phyloP scores from a whole-genome alignment of 2,329 filamentous ascomycete genomes.

The Ophiostoma himal-ulmi region DNA sequence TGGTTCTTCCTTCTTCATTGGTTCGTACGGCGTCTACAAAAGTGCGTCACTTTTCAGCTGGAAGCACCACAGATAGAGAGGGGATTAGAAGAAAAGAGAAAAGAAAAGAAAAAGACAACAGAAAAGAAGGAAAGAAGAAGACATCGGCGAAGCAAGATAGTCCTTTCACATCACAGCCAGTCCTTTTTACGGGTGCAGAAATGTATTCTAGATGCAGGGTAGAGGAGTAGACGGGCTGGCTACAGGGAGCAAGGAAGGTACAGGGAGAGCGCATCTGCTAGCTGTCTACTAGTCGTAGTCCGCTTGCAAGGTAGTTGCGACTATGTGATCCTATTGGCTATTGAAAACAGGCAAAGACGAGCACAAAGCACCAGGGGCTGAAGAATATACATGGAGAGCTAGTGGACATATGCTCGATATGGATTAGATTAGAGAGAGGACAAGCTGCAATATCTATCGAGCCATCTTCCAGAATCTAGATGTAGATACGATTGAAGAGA shows the following conservation, averaged over 20 bases:
- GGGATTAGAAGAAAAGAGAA: neutral
- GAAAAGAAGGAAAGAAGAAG: neutral
- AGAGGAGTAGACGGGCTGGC: neutral
- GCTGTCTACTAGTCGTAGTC: neutral
- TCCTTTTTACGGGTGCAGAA: neutral
- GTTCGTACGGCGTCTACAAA: neutral
- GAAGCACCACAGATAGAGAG: neutral
- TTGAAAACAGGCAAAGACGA: neutral
- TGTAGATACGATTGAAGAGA: neutral
- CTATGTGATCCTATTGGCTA: constrained; percentile 2
- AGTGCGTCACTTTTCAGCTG: neutral
- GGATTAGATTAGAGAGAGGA: neutral
- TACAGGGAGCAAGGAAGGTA: neutral
- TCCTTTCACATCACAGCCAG: neutral
- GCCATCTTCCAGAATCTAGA: neutral
- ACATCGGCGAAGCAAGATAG: neutral
- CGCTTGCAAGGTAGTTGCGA: neutral
- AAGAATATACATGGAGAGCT: constrained; percentile 5
- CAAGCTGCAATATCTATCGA: neutral
- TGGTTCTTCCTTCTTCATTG: neutral
- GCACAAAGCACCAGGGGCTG: constrained; percentile 10
- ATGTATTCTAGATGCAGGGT: neutral
- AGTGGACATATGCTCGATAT: neutral
- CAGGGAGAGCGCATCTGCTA: neutral
- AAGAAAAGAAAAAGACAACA: neutral